These are phyloP conservation scores for Tetragonia tetragonoides DNA, from an alignment of 148 eudicot species.

Conservation along the genomic window DNA sequence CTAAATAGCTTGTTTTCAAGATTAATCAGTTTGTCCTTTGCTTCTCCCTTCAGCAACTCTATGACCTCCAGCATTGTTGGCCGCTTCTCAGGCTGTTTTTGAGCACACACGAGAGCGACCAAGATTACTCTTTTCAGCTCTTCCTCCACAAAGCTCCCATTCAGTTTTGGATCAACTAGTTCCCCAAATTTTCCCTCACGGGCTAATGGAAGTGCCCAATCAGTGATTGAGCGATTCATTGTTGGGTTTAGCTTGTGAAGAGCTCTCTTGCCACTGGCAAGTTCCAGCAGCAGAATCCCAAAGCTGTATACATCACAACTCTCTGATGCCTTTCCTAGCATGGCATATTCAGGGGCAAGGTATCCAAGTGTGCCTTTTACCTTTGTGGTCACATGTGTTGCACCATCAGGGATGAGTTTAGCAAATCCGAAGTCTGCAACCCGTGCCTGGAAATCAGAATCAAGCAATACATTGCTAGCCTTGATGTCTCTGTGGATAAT, in stretches of 20 bases:
- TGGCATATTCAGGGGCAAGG: conserved; percentile 79
- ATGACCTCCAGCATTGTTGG: conserved; percentile 84
- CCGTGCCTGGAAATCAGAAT: conserved; percentile 63
- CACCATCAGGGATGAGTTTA: conserved; percentile 72
- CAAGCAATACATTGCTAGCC: conserved; percentile 86
- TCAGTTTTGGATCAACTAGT: conserved; percentile 66
- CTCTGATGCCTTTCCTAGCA: conserved; percentile 75
- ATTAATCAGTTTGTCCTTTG: conserved; percentile 47
- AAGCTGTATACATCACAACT: conserved; percentile 87
- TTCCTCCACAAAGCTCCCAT: conserved; percentile 59
- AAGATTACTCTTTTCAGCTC: conserved; percentile 56
- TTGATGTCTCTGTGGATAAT: conserved; percentile 91
- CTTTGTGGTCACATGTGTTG: conserved; percentile 64
- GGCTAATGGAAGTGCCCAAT: conserved; percentile 78
- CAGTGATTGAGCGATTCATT: conserved; percentile 48
- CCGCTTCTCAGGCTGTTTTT: conserved; percentile 63
- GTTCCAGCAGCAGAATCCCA: conserved; percentile 84
- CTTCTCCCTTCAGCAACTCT: conserved; percentile 66
- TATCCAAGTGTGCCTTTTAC: conserved; percentile 80
- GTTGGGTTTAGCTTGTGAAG: conserved; percentile 48
- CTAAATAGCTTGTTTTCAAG: conserved; percentile 59
- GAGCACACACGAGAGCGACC: conserved; percentile 66
- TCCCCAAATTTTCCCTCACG: conserved; percentile 56
- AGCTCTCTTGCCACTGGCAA: conserved; percentile 77
- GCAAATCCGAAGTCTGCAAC: conserved; percentile 91